Evolutionary conservation across 768 basidiomycete species (phyloP), one percentile per base, ranked within the genome.

Genomic region (Psilocybe cyanescens): DNA sequence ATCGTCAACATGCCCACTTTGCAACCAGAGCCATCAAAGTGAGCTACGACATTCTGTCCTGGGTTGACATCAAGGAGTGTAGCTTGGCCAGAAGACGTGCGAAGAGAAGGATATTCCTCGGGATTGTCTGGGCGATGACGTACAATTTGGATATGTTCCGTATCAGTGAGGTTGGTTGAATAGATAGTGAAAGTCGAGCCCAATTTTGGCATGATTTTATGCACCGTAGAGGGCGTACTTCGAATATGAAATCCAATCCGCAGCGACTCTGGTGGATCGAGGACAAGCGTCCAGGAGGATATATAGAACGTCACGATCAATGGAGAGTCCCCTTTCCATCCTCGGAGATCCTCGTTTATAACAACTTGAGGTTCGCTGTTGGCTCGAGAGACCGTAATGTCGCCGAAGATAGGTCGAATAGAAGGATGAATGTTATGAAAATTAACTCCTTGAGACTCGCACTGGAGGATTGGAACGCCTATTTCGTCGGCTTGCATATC

Each of bases 221-320:
- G 7, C 7, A 35, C 33, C 6, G 33, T 35, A 35, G 7, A 7
- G 33, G 33, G 33, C 33, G 33, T 35, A 35, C 33, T 35, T 35
- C 33, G 33, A 35, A 35, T 35, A 35, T 35, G 33, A 35, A 35
- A 11, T 11, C 33, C 33, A 35, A 35, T 35, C 33, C 33, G 33
- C 33, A 35, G 33, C 33, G 48, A 35, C 11, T 58, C 48, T 3
- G 67, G 68, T 12, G 61, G 59, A n/a, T 66, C 39, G 0, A 66
- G 70, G 24, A 81, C 66, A 14, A 62, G 44, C 24, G 75, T 62
- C 71, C 72, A 74, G 0, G 68, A 66, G 2, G 78, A 70, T n/a
- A 75, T 65, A 31, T 70, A 71, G 51, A 81, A 79, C 1, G 75
- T 75, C 7, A 73, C 71, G 14, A 81, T 68, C 49, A 80, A 59